Base-by-base conservation (phyloP, 2,329 filamentous ascomycete species). In the Neonectria punicea region DNA sequence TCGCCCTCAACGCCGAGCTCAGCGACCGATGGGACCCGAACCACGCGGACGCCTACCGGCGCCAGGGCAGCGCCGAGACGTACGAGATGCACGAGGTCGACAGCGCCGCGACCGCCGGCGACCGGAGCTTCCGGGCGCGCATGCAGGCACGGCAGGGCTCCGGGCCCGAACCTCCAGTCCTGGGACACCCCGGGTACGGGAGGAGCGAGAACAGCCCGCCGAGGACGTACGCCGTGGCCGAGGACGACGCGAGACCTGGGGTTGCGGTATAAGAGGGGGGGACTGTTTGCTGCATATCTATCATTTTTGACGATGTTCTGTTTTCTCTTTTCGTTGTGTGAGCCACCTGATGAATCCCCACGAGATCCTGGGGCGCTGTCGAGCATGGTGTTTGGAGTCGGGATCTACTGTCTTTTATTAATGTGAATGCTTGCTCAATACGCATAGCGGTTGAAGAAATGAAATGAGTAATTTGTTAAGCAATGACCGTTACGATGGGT, bases 51-150 rank as follows among this genome's bases (percentile, higher is more conserved):
- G 47, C 50, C 2, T 5, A 53, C 36, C 20, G 11, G 14, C 49
- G 49, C 8, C 57, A 59, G n/a, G 28, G 30, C 25, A 53, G 49
- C 39, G 34, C 47, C 28, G 57, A 59, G 16, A 36, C 39, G 10
- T 59, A 59, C 47, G 57, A 59, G 49, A 30, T 59, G 30, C 49
- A 51, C 4, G 47, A 53, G n/a, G 57, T 59, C 39, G 57, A 59
- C 11, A 53, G 57, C 20, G 49, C 57, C 39, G 57, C 14, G 7
- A 49, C n/a, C n/a, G 39, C 57, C 49, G 57, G 18, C n/a, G 57
- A 49, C 16, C n/a, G 28, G 49, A 59, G 57, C 39, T 59, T 53
- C 39, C 53, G 25, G 14, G 47, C 30, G 14, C 43, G 57, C 47
- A 59, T 59, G 57, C 47, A 53, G 22, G 39, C 39, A 3, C 57